A percentile compares a stretch with the other conserved stretches of the same genome.
These are phyloP conservation scores for Centella asiatica DNA, from an alignment of 129 eudicot species.

Conservation along the genomic window DNA sequence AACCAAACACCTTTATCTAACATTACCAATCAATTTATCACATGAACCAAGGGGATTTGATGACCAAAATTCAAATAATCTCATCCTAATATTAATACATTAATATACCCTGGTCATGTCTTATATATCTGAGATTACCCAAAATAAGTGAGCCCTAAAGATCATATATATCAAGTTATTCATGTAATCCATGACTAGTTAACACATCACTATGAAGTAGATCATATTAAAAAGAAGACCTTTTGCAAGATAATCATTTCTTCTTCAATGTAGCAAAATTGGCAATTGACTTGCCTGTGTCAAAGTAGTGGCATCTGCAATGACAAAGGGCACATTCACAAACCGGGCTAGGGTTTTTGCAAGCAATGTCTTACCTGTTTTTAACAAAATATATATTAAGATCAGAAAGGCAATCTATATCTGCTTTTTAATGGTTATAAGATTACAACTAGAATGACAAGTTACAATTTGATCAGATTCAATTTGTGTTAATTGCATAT, in stretches of 20 bases:
- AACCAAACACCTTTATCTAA: no score
- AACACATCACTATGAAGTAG: neutral
- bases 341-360: conserved; percentile 92
- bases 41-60: no score
- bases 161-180: neutral
- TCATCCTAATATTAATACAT: no score
- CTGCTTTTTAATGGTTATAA: neutral
- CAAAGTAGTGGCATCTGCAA: conserved; percentile 90
- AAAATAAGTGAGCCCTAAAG: no score
- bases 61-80: no score
- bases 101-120: no score
- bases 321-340: conserved; percentile 92
- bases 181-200: neutral
- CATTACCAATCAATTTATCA: no score
- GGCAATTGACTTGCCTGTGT: conserved; percentile 54
- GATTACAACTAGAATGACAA: conserved; percentile 8
- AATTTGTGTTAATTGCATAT: no score
- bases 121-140: no score
- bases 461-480: no score
- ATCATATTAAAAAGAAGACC: neutral
- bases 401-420: neutral
- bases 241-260: neutral
- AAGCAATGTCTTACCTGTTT: conserved; percentile 82
- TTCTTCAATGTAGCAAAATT: neutral
- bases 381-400: conserved; percentile 7